Conservation (phyloP, 768 basidiomycete genomes). For the Hygrophorus russula region DNA sequence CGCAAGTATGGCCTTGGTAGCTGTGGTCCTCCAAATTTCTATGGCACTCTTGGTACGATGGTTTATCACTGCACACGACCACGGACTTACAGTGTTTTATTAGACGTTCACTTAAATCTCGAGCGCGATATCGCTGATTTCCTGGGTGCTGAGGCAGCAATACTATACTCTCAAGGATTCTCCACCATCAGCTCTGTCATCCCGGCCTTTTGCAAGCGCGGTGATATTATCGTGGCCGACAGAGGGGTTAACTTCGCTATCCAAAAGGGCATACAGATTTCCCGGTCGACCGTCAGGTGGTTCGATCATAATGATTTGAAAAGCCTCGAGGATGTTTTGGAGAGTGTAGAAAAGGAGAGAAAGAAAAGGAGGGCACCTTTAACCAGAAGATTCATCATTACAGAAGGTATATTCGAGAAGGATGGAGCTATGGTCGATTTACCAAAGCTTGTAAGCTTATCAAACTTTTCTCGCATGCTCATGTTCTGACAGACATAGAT, state of each 20-base stretch:
- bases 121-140: constrained; percentile 89
- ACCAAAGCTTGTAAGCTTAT: constrained; percentile 68
- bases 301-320: constrained; percentile 93
- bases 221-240: constrained; percentile 97
- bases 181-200: constrained; percentile 89
- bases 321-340: constrained; percentile 81
- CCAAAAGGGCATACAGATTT: constrained; percentile 92
- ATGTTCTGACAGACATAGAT: constrained; percentile 36
- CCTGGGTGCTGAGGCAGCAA: constrained; percentile 77
- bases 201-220: constrained; percentile 94
- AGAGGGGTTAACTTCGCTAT: constrained; percentile 93
- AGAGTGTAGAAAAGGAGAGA: constrained; percentile 77
- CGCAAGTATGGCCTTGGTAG: constrained; percentile 87
- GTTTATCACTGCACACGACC: neutral
- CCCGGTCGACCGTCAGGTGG: constrained; percentile 89
- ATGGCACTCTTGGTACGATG: constrained; percentile 81
- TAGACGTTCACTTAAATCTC: constrained; percentile 88
- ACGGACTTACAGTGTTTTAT: neutral
- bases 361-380: constrained; percentile 73
- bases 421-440: constrained; percentile 90
- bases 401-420: constrained; percentile 94
- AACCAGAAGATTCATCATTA: constrained; percentile 89
- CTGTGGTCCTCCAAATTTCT: constrained; percentile 96
- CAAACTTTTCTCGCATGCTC: neutral
- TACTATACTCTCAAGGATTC: constrained; percentile 92